Conservation (phyloP, 2,329 filamentous ascomycete species). For the Cladophialophora carrionii region DNA sequence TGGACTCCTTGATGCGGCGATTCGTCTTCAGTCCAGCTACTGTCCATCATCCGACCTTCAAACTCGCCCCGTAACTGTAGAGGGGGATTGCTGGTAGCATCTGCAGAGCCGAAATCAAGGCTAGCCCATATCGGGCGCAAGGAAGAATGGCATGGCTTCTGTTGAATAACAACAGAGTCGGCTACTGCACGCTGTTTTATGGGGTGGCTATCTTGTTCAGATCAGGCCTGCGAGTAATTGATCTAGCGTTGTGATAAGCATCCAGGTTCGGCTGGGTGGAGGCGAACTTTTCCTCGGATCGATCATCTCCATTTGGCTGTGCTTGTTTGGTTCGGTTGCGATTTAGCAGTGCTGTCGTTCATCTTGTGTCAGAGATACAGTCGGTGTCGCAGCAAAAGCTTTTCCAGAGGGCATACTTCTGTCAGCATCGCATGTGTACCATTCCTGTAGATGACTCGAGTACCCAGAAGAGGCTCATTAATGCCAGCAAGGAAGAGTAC, state of each 20-base stretch:
- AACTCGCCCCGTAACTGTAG: not conserved
- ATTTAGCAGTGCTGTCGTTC: not conserved
- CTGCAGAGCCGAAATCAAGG: not conserved
- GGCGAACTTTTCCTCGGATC: not conserved
- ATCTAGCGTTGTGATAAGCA: constrained; percentile 4
- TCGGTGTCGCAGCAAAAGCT: constrained; percentile 3
- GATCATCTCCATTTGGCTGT: constrained; percentile 1
- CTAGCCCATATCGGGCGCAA: not conserved
- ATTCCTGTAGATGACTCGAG: constrained; percentile 3
- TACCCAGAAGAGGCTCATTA: not conserved
- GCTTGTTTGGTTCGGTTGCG: not conserved
- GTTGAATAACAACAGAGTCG: not conserved
- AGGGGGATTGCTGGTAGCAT: not conserved
- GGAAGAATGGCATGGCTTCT: not conserved
- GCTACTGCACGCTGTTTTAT: not conserved
- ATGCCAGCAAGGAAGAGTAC: not conserved
- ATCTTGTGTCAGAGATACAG: not conserved
- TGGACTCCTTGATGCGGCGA: not conserved
- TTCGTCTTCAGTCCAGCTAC: not conserved
- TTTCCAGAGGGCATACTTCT: constrained; percentile 8
- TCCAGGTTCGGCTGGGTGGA: not conserved
- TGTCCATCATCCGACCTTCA: not conserved
- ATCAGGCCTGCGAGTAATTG: not conserved
- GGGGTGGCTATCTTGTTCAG: not conserved
- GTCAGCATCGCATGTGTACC: constrained; percentile 13